Evolutionary conservation across 139 green algal species (phyloP).

Genomic region (Chlamydomonas incerta): DNA sequence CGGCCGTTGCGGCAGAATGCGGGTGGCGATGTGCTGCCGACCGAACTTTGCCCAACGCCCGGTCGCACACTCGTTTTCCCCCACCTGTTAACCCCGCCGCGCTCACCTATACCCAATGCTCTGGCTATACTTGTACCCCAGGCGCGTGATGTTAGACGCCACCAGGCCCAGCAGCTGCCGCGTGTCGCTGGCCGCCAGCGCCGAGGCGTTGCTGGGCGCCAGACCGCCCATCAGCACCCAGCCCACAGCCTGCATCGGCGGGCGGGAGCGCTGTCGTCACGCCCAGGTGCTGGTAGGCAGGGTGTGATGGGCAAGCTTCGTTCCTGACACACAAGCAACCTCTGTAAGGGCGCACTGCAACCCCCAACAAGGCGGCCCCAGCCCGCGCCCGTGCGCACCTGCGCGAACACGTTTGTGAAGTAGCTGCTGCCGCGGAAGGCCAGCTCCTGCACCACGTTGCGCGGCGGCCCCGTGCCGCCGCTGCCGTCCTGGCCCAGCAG

Average conservation of each 20-base stretch:
- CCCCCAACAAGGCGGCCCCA: too few species aligned
- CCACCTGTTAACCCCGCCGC: too few species aligned
- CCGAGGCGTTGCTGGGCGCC: background rate
- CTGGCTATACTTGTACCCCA: constrained; percentile 10
- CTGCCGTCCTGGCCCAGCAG: background rate
- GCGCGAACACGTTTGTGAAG: background rate
- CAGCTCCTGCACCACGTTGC: constrained; percentile 28
- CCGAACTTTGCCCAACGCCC: background rate
- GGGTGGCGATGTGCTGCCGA: too few species aligned
- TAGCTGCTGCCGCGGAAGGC: constrained; percentile 8
- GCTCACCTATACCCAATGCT: constrained; percentile 14
- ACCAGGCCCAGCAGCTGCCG: background rate
- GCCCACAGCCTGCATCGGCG: background rate
- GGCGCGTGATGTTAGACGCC: constrained; percentile 3
- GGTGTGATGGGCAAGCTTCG: too few species aligned
- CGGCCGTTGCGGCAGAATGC: too few species aligned
- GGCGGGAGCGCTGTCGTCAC: too few species aligned
- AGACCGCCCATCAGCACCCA: background rate
- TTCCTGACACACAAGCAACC: too few species aligned
- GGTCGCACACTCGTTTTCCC: background rate
- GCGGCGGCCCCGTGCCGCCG: background rate
- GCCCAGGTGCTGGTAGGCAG: too few species aligned
- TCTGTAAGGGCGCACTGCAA: too few species aligned
- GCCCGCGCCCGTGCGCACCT: too few species aligned
- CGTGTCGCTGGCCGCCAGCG: background rate